Percentiles rank a stretch among this genome's conserved stretches.
phyloP scores from a whole-genome alignment of 305 asterid genomes.

The Fraxinus angustifolia region DNA sequence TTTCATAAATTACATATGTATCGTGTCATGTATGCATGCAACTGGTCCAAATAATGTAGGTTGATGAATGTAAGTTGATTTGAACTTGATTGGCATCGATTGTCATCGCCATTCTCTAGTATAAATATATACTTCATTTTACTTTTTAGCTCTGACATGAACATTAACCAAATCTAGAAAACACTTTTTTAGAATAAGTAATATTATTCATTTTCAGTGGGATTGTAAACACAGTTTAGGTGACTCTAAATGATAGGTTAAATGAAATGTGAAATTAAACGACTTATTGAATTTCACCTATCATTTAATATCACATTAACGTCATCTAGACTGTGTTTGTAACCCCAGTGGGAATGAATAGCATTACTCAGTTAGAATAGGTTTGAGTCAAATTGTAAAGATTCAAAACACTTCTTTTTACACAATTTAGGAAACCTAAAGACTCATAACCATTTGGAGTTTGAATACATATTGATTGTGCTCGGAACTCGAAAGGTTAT shows the following conservation, averaged over 20 bases:
- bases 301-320: too few species aligned
- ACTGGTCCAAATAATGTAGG: background rate
- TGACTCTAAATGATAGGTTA: too few species aligned
- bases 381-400: background rate
- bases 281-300: too few species aligned
- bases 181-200: too few species aligned
- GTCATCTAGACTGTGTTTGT: too few species aligned
- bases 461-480: background rate
- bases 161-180: background rate
- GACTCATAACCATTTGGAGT: background rate
- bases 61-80: background rate
- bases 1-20: background rate
- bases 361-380: too few species aligned
- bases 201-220: too few species aligned
- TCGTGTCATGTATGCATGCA: background rate
- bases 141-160: background rate
- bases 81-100: background rate
- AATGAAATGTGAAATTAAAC: too few species aligned
- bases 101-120: background rate
- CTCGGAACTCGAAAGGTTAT: background rate
- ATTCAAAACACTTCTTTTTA: background rate
- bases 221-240: too few species aligned
- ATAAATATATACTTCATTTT: background rate
- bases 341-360: too few species aligned
- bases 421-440: background rate